Evolutionary conservation across 495 filamentous ascomycete genomes (phyloP), one percentile per base, ranked within the genome.

Genomic region (Annulohypoxylon nitens): DNA sequence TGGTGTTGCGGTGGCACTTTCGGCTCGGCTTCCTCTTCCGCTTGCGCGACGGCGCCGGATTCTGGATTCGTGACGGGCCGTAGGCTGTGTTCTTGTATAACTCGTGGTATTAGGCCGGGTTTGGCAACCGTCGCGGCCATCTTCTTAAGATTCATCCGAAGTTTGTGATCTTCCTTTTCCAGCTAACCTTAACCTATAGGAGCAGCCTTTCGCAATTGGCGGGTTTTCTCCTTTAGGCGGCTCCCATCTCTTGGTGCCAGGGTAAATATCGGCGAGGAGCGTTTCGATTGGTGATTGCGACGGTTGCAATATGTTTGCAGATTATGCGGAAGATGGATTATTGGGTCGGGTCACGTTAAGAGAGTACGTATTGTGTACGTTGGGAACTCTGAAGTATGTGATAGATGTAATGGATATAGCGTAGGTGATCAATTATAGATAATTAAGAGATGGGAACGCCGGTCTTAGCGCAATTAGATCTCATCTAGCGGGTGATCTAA

Each of bases 1-100:
- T 79, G 77, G 41, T 75, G 72, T 45, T 79, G 77, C 12, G 77
- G 77, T 61, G 77, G 75, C 25, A 79, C 77, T 62, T 75, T 77
- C 8, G 64, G 75, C n/a, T 74, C 75, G 33, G 63, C 67, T 61
- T 74, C 72, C 11, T 30, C 61, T 0, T 75, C 63, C 45, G 59
- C 55, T 51, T 69, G 71, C 51, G 61, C 25, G 45, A 43, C 61
- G n/a, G 48, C 54, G 37, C 43, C 67, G 54, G 64, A 39, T 18
- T 71, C 54, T 50, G 69, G 14, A 37, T 64, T 67, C n/a, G 63
- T 36, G 48, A 62, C 9, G 37, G 69, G 48, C 2, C 16, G 64
- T 2, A 73, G 23, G 37, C 51, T 71, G 57, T 74, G 76, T 55
- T 77, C 71, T 41, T 75, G 76, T 61, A 62, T 47, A 14, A 71